Evolutionary conservation across 371 early-diverging fungal genomes (phyloP), one percentile per base, ranked within the genome.

Genomic region (Nosema bombycis): DNA sequence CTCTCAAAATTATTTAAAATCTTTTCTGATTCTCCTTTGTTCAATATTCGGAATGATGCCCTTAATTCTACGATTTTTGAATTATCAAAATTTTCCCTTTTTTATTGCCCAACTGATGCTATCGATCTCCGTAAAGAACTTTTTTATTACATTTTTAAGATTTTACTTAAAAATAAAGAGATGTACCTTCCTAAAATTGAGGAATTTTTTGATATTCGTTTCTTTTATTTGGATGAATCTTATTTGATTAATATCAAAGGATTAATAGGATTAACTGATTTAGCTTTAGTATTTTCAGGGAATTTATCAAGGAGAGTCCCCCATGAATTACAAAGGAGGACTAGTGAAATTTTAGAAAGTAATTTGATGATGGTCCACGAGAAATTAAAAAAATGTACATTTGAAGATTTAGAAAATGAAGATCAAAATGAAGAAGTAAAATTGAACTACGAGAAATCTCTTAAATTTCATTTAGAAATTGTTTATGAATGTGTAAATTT

Each of bases 211-310:
- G 60, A 67, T 66, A 38, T 75, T 24, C 33, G 67, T 12, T 75
- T 75, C 67, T 69, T 75, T 26, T 75, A 67, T 57, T 63, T 55
- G 14, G 56, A 64, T 14, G 75, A 75, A 37, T 28, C 67, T 24
- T 30, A 36, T 56, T 26, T 36, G 0, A 33, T 28, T 15, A 66
- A 57, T 37, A 60, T 58, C 29, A 67, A 66, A 18, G 75, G 75
- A 24, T 23, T 75, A 18, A 60, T 66, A 57, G 60, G 66, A 23
- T 36, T 75, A 34, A 66, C 46, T 12, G 66, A 66, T 26, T 6
- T 37, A 38, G 28, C 34, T 10, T 3, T 12, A 21, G 3, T 30
- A 38, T 66, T 37, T 37, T 36, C 3, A 32, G 66, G 37, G 1
- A 34, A 66, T 38, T 37, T 66, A 32, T 6, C 2, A 12, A 1